These are phyloP conservation scores for Galeopsis tetrahit DNA, from an alignment of 257 asterid genomes.

Conservation along the genomic window DNA sequence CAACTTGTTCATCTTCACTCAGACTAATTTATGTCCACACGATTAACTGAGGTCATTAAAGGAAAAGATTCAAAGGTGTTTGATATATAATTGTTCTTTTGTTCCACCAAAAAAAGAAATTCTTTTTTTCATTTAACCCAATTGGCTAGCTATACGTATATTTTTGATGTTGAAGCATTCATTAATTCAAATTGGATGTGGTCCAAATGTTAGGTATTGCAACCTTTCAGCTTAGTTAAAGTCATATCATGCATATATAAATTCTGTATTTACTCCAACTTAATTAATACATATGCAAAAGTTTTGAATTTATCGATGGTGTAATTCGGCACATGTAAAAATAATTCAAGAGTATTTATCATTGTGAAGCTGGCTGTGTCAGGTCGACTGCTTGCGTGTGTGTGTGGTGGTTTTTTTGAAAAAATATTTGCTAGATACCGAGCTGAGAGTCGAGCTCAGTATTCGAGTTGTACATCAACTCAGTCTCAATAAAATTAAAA, in stretches of 20 bases:
- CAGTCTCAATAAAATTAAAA: too few species aligned
- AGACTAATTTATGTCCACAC: constrained; percentile 22
- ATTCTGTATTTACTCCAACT: neutral
- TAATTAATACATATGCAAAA: neutral
- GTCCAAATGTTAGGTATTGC: constrained; percentile 43
- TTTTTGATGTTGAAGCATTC: constrained; percentile 23
- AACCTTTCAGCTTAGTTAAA: constrained; percentile 27
- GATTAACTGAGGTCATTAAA: constrained; percentile 10
- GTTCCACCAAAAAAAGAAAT: constrained; percentile 34
- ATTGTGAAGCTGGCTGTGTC: neutral
- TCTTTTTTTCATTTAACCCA: constrained; percentile 25
- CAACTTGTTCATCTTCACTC: too few species aligned
- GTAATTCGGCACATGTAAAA: neutral
- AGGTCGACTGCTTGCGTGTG: too few species aligned
- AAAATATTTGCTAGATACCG: too few species aligned
- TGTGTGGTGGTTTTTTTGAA: too few species aligned
- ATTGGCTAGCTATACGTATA: too few species aligned
- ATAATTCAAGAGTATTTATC: neutral
- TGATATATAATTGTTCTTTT: constrained; percentile 21
- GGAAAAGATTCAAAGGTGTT: neutral
- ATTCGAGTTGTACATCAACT: too few species aligned
- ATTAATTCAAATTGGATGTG: constrained; percentile 23
- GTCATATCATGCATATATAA: neutral
- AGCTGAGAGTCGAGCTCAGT: too few species aligned
- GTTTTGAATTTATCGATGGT: too few species aligned